A percentile compares a stretch with the other conserved stretches of the same genome.
phyloP scores from a whole-genome alignment of 192 early-diverging fungal species.

The Pilobolus umbonatus region DNA sequence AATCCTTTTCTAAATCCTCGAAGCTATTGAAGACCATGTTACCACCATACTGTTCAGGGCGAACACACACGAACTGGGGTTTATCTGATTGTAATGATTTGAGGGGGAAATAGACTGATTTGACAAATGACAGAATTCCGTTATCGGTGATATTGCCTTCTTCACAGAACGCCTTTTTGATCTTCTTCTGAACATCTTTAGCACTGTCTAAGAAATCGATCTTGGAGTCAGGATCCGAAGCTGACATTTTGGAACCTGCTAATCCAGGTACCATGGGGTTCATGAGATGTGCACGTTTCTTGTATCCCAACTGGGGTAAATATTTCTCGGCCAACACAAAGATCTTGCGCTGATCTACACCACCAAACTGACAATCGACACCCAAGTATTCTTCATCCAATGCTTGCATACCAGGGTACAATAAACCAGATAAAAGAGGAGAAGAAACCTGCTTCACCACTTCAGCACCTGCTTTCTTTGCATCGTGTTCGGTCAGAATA shows the following conservation, averaged over 20 bases:
- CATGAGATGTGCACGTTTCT: conserved; percentile 97
- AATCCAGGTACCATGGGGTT: conserved; percentile 97
- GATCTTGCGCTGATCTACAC: conserved; percentile 99
- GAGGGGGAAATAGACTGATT: conserved; percentile 87
- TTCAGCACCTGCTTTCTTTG: conserved; percentile 97
- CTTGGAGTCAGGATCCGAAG: conserved; percentile 96
- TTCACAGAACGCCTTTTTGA: conserved; percentile 96
- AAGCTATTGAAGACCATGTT: conserved; percentile 68
- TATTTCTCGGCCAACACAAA: conserved; percentile 97
- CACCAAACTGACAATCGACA: conserved; percentile 94
- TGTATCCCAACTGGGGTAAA: conserved; percentile 89
- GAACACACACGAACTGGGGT: conserved; percentile 60
- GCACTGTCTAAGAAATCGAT: conserved; percentile 90
- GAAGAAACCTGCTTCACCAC: conserved; percentile 95
- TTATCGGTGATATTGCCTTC: conserved; percentile 91
- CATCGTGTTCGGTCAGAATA: conserved; percentile 87
- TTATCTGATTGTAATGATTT: conserved; percentile 56
- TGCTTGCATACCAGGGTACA: conserved; percentile 97
- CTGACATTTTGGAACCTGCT: conserved; percentile 91
- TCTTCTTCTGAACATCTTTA: conserved; percentile 75
- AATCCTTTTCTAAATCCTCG: conserved; percentile 78
- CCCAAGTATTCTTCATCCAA: conserved; percentile 96
- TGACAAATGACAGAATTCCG: conserved; percentile 87
- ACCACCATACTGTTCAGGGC: conserved; percentile 92
- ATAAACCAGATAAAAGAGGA: conserved; percentile 85